These are phyloP conservation scores for Halophytophthora polymorphica DNA, from an alignment of 352 stramenopile genomes.

Conservation along the genomic window DNA sequence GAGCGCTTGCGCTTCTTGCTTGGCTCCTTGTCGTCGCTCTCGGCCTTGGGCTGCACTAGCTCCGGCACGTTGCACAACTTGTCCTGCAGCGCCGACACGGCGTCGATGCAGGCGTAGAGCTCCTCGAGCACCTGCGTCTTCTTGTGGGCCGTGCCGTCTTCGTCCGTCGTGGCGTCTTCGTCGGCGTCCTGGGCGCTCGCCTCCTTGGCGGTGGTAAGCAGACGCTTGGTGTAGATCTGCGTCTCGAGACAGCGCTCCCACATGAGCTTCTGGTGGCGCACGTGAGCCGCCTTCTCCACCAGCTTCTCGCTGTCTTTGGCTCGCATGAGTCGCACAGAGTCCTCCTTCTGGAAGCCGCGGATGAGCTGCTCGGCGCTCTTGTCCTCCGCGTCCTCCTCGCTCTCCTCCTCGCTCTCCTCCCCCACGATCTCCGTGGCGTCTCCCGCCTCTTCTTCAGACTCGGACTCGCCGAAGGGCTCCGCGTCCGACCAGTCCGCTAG, in stretches of 20 bases:
- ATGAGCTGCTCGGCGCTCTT: constrained; percentile 77
- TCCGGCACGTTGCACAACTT: constrained; percentile 69
- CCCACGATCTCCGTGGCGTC: constrained; percentile 25
- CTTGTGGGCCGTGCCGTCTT: constrained; percentile 17
- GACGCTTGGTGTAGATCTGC: constrained; percentile 83
- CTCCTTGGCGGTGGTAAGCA: constrained; percentile 54
- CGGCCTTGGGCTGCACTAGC: constrained; percentile 20
- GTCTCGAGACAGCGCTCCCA: constrained; percentile 83
- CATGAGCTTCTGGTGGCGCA: constrained; percentile 80
- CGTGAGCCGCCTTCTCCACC: constrained; percentile 72
- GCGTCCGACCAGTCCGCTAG: constrained; percentile 80
- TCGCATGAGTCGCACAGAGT: constrained; percentile 71
- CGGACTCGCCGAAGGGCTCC: constrained; percentile 73
- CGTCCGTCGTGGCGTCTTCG: constrained; percentile 19
- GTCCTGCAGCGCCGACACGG: constrained; percentile 53
- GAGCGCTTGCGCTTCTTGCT: constrained; percentile 69
- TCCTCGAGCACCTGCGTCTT: constrained; percentile 39
- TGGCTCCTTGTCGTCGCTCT: neutral
- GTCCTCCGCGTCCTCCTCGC: constrained; percentile 36
- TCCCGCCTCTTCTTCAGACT: constrained; percentile 36
- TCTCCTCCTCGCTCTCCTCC: constrained; percentile 30
- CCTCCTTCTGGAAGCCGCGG: constrained; percentile 70
- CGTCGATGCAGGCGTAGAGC: constrained; percentile 64
- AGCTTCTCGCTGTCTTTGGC: constrained; percentile 75
- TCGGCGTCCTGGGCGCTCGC: constrained; percentile 6